Base-by-base conservation (phyloP, 2,329 filamentous ascomycete species). In the Xylariaceae sp. region DNA sequence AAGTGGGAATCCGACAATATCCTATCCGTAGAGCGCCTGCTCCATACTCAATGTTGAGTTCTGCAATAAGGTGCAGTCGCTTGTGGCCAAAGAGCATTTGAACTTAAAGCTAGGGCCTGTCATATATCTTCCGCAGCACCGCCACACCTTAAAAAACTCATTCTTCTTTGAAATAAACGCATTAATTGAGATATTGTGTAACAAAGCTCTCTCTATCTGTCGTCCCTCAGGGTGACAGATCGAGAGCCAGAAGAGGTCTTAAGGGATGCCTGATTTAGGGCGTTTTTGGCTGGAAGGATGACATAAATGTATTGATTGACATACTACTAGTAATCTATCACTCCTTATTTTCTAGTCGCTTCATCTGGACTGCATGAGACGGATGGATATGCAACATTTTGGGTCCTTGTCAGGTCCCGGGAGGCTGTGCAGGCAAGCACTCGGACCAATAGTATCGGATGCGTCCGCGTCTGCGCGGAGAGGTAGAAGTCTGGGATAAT, bases 391-490 rank as follows among this genome's bases (percentile, higher is more conserved):
- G n/a, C n/a, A n/a, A n/a, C n/a, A n/a, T n/a, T n/a, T n/a, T n/a
- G n/a, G n/a, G n/a, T n/a, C n/a, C n/a, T n/a, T n/a, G n/a, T n/a
- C n/a, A n/a, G n/a, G n/a, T n/a, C n/a, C n/a, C n/a, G n/a, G n/a
- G n/a, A n/a, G n/a, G n/a, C n/a, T 16, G 7, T 32, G 27, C 12
- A 32, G 27, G 14, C 8, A 8, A 14, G 7, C 27, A 16, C 16
- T 12, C 12, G 27, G 27, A 32, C 38, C 35, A 35, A 6, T 19
- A 38, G 25, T 40, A 20, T 41, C 44, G 16, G 22, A 44, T 40
- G 48, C 38, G 41, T 33, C 29, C n/a, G n/a, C n/a, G n/a, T n/a
- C n/a, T n/a, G n/a, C n/a, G n/a, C n/a, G n/a, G n/a, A n/a, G n/a
- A n/a, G n/a, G n/a, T n/a, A n/a, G n/a, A n/a, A n/a, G n/a, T n/a